phyloP scores from a whole-genome alignment of 2,329 filamentous ascomycete genomes.

The Monilinia laxa region DNA sequence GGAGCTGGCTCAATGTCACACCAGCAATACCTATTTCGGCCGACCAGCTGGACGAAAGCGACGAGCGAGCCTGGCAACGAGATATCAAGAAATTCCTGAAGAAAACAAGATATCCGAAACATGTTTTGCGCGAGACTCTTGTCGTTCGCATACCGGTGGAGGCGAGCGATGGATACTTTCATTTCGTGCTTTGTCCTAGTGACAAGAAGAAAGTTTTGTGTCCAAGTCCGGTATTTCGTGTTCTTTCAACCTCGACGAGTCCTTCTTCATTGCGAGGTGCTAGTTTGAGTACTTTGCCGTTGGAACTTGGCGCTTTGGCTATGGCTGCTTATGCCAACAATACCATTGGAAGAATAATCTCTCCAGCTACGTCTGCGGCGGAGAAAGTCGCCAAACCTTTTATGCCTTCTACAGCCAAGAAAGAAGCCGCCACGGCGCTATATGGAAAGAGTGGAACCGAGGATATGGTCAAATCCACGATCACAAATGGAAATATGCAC shows the following conservation, averaged over 20 bases:
- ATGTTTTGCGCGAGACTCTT: constrained; percentile 60
- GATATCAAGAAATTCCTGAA: constrained; percentile 65
- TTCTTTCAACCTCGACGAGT: constrained; percentile 65
- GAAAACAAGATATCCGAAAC: constrained; percentile 49
- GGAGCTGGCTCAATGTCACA: constrained; percentile 67
- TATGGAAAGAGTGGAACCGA: constrained; percentile 39
- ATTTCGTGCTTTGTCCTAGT: constrained; percentile 60
- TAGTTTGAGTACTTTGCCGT: constrained; percentile 61
- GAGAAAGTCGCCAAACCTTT: constrained; percentile 43
- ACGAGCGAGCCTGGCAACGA: constrained; percentile 67
- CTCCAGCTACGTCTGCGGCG: constrained; percentile 46
- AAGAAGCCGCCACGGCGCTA: constrained; percentile 40
- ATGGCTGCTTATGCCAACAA: constrained; percentile 44
- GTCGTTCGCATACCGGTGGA: constrained; percentile 63
- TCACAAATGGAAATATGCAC: constrained; percentile 42
- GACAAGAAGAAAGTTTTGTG: constrained; percentile 59
- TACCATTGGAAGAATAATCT: constrained; percentile 48
- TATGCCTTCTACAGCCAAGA: constrained; percentile 36
- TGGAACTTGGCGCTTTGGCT: constrained; percentile 63
- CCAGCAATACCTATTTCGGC: constrained; percentile 50
- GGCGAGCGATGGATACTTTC: constrained; percentile 66
- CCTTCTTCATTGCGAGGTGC: constrained; percentile 63
- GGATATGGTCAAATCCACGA: constrained; percentile 33
- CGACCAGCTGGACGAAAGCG: constrained; percentile 52
- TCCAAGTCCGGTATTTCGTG: constrained; percentile 64